These are phyloP conservation scores for Wolfiporia cocos DNA, from an alignment of 1,284 basidiomycete species.

Conservation along the genomic window DNA sequence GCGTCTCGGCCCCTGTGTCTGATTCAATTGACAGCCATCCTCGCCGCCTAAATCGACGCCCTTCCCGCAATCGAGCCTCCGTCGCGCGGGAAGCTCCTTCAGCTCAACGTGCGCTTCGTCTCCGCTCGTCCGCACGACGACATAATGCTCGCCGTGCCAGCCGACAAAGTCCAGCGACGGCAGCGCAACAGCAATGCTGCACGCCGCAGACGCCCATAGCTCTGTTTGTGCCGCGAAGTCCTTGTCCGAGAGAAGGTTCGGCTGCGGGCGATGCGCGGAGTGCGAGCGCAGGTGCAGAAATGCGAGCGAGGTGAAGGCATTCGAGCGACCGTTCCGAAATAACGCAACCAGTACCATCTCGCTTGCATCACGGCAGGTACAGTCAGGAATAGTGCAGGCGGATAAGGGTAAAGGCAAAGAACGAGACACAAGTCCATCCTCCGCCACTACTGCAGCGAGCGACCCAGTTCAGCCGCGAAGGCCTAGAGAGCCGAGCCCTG, in stretches of 20 bases:
- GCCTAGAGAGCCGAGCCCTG: conserved; percentile 13
- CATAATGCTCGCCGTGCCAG: conserved; percentile 66
- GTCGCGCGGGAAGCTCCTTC: conserved; percentile 54
- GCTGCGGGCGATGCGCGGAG: conserved; percentile 43
- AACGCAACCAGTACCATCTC: conserved; percentile 49
- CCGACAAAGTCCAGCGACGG: conserved; percentile 57
- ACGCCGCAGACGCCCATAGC: conserved; percentile 44
- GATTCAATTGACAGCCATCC: too few species aligned
- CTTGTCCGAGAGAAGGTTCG: conserved; percentile 51
- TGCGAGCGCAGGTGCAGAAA: conserved; percentile 53
- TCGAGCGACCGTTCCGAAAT: conserved; percentile 72
- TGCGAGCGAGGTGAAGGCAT: conserved; percentile 43
- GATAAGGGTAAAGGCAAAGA: conserved; percentile 12
- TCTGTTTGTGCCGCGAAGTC: conserved; percentile 51
- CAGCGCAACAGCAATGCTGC: conserved; percentile 40
- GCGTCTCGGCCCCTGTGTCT: too few species aligned
- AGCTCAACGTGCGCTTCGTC: conserved; percentile 37
- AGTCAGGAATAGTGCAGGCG: conserved; percentile 3
- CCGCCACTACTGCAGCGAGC: conserved; percentile 9
- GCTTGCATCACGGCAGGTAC: conserved; percentile 26
- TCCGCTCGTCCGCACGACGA: conserved; percentile 37
- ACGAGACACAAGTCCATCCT: conserved; percentile 10
- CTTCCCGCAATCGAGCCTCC: conserved; percentile 57
- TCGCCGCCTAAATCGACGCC: conserved; percentile 60
- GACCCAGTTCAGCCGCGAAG: conserved; percentile 4